Evolutionary conservation across 345 rosid species (phyloP).

Genomic region (Camelina neglecta): DNA sequence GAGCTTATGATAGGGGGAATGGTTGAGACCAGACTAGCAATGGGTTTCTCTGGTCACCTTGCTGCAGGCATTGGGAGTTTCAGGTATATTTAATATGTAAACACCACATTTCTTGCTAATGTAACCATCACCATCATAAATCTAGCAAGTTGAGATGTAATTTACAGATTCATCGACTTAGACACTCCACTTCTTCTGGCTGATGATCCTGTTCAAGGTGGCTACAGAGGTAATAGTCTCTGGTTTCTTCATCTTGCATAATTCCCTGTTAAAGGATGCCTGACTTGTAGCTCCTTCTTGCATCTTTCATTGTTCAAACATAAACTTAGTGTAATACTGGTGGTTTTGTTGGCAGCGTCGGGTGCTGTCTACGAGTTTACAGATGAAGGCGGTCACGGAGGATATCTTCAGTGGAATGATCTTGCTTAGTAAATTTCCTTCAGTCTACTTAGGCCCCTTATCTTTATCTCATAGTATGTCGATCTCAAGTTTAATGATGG

Average conservation of each 20-base stretch:
- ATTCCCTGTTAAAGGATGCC: background rate
- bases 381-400: conserved; percentile 79
- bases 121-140: background rate
- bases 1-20: conserved; percentile 90
- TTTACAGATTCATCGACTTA: conserved; percentile 73
- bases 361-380: conserved; percentile 83
- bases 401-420: conserved; percentile 77
- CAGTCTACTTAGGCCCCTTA: conserved; percentile 1
- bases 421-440: conserved; percentile 49
- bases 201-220: conserved; percentile 86
- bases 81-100: conserved; percentile 52
- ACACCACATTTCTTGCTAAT: background rate
- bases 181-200: conserved; percentile 90
- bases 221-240: conserved; percentile 72
- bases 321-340: conserved; percentile 26
- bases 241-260: background rate
- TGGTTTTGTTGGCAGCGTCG: conserved; percentile 50
- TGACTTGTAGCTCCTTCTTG: conserved; percentile 1
- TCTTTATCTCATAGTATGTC: background rate
- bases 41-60: conserved; percentile 95
- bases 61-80: conserved; percentile 93
- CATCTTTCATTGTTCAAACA: background rate
- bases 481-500: conserved; percentile 15
- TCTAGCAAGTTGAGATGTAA: conserved; percentile 7
- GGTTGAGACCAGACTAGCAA: conserved; percentile 95